Base-by-base conservation (phyloP, 176 grass and related monocot species). In the Aegilops longissima region DNA sequence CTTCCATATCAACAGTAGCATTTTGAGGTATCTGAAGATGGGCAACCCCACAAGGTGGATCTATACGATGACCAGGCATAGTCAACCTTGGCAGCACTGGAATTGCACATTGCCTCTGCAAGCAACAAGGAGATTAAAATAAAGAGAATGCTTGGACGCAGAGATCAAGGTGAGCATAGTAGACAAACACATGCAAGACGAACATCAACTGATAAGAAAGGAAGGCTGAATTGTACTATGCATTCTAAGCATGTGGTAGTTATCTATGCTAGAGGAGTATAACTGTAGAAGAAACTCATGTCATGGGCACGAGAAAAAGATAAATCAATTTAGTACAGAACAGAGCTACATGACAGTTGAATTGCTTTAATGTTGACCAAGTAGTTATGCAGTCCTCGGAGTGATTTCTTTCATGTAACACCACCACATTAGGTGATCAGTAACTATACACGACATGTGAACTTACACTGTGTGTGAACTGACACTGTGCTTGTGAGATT, bases 41-140 rank as follows among this genome's bases (percentile, higher is more conserved):
- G 73, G 80, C 66, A 68, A 78, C 78, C 65, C 92, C 94, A 90
- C 88, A 96, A 84, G 97, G 97, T 70, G 94, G 97, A 91, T 99
- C 94, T 89, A 99, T 94, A 39, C 85, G 87, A 87, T 99, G 97
- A 78, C 97, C 97, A 80, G 94, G 92, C 97, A 99, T 93, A 39
- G 94, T 99, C 83, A 99, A 86, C 87, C 97, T 96, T 85, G 92
- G 92, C 65, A 99, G 85, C 67, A 99, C 87, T 71, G 97, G 94
- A 79, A 99, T 91, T 65, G 97, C 92, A 72, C 86, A 90, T 52
- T 96, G 97, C 64, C 93, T 88, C 93, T 95, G 88, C 79, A 89
- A 85, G 73, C 49, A 90, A 77, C 40, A 84, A 78, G 42, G 29
- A 76, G 29, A 85, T 61, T 24, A 58, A 79, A 80, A 16, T 76